Evolutionary conservation across 768 basidiomycete genomes (phyloP).

Genomic region (Steccherinum ochraceum): DNA sequence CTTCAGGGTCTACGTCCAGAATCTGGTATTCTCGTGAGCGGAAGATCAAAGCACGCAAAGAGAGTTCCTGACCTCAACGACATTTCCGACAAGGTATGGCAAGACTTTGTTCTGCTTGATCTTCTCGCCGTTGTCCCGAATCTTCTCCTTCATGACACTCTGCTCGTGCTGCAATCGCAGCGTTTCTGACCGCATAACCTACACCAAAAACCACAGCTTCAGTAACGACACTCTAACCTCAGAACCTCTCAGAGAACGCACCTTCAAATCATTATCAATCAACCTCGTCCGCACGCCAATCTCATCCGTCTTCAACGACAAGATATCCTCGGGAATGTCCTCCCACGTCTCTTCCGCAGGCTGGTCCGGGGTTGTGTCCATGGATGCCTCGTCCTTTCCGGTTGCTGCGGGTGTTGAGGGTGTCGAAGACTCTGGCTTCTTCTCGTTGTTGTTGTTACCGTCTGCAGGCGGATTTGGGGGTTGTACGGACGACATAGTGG

Average conservation of each 20-base stretch:
- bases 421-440: slow-evolving; percentile 38
- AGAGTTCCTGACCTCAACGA: slow-evolving; percentile 95
- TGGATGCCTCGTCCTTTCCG: slow-evolving; percentile 30
- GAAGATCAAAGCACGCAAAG: neutral
- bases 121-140: slow-evolving; percentile 96
- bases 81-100: slow-evolving; percentile 95
- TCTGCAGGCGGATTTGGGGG: slow-evolving; percentile 35
- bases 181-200: slow-evolving; percentile 98
- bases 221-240: too few relatives aligned
- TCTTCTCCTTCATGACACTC: slow-evolving; percentile 96
- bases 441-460: slow-evolving; percentile 30
- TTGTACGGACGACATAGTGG: slow-evolving; percentile 51
- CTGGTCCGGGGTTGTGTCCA: slow-evolving; percentile 73
- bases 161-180: slow-evolving; percentile 90
- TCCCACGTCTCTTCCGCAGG: slow-evolving; percentile 78
- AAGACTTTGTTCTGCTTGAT: slow-evolving; percentile 99
- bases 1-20: slow-evolving; percentile 89
- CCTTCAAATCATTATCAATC: slow-evolving; percentile 97
- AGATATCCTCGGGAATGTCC: slow-evolving; percentile 88
- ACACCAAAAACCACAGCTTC: slow-evolving; percentile 6
- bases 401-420: slow-evolving; percentile 24
- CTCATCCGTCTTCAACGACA: slow-evolving; percentile 74
- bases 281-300: slow-evolving; percentile 84
- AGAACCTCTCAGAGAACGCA: slow-evolving; percentile 25
- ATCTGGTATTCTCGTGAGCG: slow-evolving; percentile 50